Evolutionary conservation across 2,329 filamentous ascomycete species (phyloP).

Genomic region (Penicillium sp.): DNA sequence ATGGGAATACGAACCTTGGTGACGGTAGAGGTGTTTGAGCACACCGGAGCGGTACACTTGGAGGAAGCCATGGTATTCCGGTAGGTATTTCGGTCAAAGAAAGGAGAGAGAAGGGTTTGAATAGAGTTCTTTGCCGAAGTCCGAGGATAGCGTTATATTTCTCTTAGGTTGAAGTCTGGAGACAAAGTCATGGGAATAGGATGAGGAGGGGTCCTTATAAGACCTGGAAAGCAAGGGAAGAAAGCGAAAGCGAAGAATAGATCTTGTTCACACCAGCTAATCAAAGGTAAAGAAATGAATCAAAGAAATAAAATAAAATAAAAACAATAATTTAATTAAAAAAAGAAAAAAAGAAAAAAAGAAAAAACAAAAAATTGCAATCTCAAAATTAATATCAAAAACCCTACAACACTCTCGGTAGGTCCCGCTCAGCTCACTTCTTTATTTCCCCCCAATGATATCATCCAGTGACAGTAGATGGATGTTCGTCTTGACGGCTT

Average conservation of each 20-base stretch:
- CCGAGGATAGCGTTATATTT: background rate
- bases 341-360: background rate
- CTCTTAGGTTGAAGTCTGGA: background rate
- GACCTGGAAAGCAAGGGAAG: background rate
- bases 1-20: conserved; percentile 20
- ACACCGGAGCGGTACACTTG: conserved; percentile 5
- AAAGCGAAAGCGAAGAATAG: background rate
- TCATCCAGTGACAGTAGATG: conserved; percentile 4
- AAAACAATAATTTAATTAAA: background rate
- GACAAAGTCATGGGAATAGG: background rate
- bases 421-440: conserved; percentile 10
- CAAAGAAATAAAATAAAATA: background rate
- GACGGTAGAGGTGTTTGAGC: conserved; percentile 9
- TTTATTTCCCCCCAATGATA: conserved; percentile 7
- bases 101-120: background rate
- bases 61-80: conserved; percentile 14
- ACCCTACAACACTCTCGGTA: conserved; percentile 15
- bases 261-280: conserved; percentile 1
- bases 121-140: background rate
- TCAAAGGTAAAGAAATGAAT: background rate
- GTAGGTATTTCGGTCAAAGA: background rate
- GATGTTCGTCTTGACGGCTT: conserved; percentile 6
- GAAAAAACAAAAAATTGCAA: background rate
- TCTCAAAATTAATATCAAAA: background rate
- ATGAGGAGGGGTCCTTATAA: conserved; percentile 8